Evolutionary conservation across 2,329 filamentous ascomycete species (phyloP).

Genomic region (Nothopassalora personata): DNA sequence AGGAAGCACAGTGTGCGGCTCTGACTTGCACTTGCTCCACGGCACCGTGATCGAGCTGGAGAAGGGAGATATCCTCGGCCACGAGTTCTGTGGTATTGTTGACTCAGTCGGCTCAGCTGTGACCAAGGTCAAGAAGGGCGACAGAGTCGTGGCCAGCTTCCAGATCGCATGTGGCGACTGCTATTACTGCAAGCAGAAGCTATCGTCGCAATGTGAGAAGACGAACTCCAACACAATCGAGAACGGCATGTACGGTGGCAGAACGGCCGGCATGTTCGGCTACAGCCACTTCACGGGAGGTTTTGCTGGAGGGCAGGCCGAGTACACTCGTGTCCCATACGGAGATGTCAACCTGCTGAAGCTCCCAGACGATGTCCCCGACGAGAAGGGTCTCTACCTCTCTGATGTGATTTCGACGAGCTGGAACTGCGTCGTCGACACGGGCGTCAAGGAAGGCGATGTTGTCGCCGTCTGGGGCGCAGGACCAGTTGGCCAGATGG

Average conservation of each 20-base stretch:
- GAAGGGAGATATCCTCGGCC: conserved; percentile 49
- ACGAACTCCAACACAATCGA: conserved; percentile 69
- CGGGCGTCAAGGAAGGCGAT: conserved; percentile 70
- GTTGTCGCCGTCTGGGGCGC: conserved; percentile 82
- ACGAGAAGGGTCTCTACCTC: conserved; percentile 77
- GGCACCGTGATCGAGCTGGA: conserved; percentile 45
- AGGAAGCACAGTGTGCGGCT: conserved; percentile 57
- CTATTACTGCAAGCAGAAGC: conserved; percentile 71
- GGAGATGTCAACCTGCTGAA: conserved; percentile 76
- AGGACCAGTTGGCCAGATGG: conserved; percentile 79
- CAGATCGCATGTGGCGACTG: conserved; percentile 70
- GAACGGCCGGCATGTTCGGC: conserved; percentile 62
- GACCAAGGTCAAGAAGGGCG: conserved; percentile 40
- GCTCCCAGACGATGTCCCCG: conserved; percentile 71
- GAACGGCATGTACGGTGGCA: conserved; percentile 72
- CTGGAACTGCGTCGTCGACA: conserved; percentile 79
- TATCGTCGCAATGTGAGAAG: conserved; percentile 72
- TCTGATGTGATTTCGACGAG: conserved; percentile 75
- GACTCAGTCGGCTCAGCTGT: conserved; percentile 42
- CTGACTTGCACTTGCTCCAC: conserved; percentile 55
- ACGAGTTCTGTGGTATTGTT: conserved; percentile 50
- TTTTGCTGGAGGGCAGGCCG: conserved; percentile 81
- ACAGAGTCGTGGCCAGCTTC: conserved; percentile 75
- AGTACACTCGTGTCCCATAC: conserved; percentile 76
- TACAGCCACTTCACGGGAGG: conserved; percentile 71